Base-by-base conservation (phyloP, 2,329 filamentous ascomycete species). In the Cercospora sp. region DNA sequence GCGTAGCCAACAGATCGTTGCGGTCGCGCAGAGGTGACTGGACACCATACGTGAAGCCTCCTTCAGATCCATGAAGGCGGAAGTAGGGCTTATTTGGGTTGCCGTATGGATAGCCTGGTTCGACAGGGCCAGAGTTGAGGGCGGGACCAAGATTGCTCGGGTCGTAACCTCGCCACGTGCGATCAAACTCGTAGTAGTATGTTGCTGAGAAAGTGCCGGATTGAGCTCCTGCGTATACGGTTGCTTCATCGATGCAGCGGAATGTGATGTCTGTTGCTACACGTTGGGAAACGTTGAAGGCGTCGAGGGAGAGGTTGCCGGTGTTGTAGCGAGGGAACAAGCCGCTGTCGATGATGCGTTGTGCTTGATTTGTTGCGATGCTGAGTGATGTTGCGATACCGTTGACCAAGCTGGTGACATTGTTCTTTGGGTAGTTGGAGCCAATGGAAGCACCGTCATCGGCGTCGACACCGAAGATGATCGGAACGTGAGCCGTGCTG, bases 161-260 rank as follows among this genome's bases (percentile, higher is more conserved):
- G 39, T 84, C 84, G 60, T 83, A 83, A 1, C 82, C 83, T 60
- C 58, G 81, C 71, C 85, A 86, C 0, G 84, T 84, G 55, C 87
- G 83, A 68, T 87, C 85, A 72, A 89, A 85, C 74, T 88, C 85
- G 77, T 89, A 89, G 74, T 84, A 88, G 75, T 85, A 89, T 0
- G 86, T 79, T 5, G 79, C 77, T 30, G 80, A 75, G 72, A 88
- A 85, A 0, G 83, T 81, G 3, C 78, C 77, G 16, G 80, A 82
- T 16, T 74, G 76, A 0, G 83, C 77, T 2, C 83, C 86, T 0
- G 84, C 80, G 72, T 84, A 84, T 6, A 84, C 84, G 2, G 87
- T 89, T 5, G 86, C 86, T 75, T 88, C 83, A 74, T 87, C 85
- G 61, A 86, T 78, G 75, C 87, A 89, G 66, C 86, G 84, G 80